phyloP scores from a whole-genome alignment of 1,284 basidiomycete species.

The Apiotrichum sp. region DNA sequence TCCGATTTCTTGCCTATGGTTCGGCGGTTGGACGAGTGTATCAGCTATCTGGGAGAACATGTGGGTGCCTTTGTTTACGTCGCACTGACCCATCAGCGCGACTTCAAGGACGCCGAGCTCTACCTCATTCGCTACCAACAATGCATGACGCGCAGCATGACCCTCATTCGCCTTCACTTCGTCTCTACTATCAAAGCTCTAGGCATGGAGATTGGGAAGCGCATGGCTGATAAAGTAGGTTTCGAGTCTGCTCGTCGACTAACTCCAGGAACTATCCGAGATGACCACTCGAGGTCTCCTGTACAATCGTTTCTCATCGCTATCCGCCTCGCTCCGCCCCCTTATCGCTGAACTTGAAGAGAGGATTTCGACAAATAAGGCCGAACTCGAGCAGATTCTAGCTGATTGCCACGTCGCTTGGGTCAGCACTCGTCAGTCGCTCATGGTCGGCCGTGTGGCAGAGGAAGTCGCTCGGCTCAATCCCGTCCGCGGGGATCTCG shows the following conservation, averaged over 20 bases:
- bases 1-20: slow-evolving; percentile 90
- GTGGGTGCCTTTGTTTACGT: slow-evolving; percentile 52
- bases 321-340: slow-evolving; percentile 65
- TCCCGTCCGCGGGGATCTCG: slow-evolving; percentile 67
- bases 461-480: slow-evolving; percentile 78
- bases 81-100: slow-evolving; percentile 54
- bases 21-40: slow-evolving; percentile 82
- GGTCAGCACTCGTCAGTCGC: slow-evolving; percentile 61
- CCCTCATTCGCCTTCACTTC: slow-evolving; percentile 89
- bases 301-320: slow-evolving; percentile 75
- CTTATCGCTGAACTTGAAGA: slow-evolving; percentile 77
- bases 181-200: slow-evolving; percentile 70
- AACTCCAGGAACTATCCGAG: slow-evolving; percentile 63
- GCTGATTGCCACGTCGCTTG: slow-evolving; percentile 79
- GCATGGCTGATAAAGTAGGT: slow-evolving; percentile 64
- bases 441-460: slow-evolving; percentile 63
- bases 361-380: slow-evolving; percentile 58
- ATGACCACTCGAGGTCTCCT: slow-evolving; percentile 77
- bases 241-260: neutral
- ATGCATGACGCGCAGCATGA: slow-evolving; percentile 93
- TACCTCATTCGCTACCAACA: slow-evolving; percentile 90
- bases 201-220: slow-evolving; percentile 64
- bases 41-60: slow-evolving; percentile 76
- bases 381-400: slow-evolving; percentile 68
- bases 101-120: slow-evolving; percentile 82